A percentile compares a stretch with the other conserved stretches of the same genome.
phyloP scores from a whole-genome alignment of 2,329 filamentous ascomycete genomes.

The Penicillium brevicompactum region DNA sequence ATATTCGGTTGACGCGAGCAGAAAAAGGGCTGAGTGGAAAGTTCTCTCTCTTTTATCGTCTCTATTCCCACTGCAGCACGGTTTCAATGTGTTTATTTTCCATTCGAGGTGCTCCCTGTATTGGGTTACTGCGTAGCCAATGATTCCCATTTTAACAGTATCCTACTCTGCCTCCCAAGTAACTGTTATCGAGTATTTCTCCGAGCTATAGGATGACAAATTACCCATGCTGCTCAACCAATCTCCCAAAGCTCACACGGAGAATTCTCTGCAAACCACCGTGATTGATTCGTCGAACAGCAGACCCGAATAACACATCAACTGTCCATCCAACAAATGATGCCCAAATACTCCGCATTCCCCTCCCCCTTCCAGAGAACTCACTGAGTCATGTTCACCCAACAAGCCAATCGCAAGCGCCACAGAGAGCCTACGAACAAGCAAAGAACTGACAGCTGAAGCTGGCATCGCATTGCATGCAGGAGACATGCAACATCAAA shows the following conservation, averaged over 20 bases:
- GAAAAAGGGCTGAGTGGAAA: slow-evolving; percentile 45
- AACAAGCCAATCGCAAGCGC: not conserved
- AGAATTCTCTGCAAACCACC: not conserved
- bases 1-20: slow-evolving; percentile 43
- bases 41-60: slow-evolving; percentile 44
- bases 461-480: not conserved
- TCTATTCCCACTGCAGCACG: slow-evolving; percentile 45
- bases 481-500: not conserved
- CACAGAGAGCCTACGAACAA: slow-evolving; percentile 1
- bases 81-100: slow-evolving; percentile 40
- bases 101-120: slow-evolving; percentile 20
- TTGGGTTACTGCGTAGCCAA: slow-evolving; percentile 13
- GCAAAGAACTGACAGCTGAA: not conserved
- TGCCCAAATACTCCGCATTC: not conserved
- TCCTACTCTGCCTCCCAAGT: not conserved
- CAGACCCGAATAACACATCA: not conserved
- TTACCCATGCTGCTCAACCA: too few species aligned
- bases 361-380: too few species aligned
- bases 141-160: slow-evolving; percentile 10
- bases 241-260: too few species aligned
- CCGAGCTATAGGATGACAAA: not conserved
- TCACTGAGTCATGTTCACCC: too few species aligned
- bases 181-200: not conserved
- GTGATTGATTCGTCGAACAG: not conserved
- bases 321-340: not conserved